Evolutionary conservation across 306 rosid species (phyloP).

Genomic region (Vicia villosa): DNA sequence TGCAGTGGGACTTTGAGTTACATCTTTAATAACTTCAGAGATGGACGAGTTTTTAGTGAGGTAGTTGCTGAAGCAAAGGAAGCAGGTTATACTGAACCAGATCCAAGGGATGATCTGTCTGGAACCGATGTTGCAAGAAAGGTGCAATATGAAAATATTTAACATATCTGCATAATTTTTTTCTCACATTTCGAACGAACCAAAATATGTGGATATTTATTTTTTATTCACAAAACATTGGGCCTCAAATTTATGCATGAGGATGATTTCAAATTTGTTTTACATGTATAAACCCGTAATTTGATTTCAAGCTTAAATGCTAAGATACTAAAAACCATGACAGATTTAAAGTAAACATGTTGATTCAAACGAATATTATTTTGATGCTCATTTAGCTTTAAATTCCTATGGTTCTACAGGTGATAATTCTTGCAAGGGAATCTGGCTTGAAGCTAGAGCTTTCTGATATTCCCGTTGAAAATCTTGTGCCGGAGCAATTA

Average conservation of each 20-base stretch:
- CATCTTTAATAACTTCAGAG: constrained; percentile 83
- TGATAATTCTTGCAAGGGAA: constrained; percentile 97
- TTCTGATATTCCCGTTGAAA: constrained; percentile 83
- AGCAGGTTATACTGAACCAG: constrained; percentile 98
- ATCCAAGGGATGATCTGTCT: constrained; percentile 94
- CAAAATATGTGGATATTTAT: constrained; percentile 13
- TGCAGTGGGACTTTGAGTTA: constrained; percentile 99
- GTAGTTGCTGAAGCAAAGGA: constrained; percentile 92
- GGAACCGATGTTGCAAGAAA: constrained; percentile 98
- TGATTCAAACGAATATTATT: no score
- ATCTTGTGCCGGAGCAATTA: constrained; percentile 90
- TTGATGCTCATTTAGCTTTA: constrained; percentile 8
- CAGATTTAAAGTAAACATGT: constrained; percentile 2
- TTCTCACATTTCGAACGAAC: constrained; percentile 14
- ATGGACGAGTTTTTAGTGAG: constrained; percentile 73
- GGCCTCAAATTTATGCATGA: neutral
- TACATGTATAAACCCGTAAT: no score
- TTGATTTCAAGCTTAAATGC: neutral
- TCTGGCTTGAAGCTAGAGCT: constrained; percentile 90
- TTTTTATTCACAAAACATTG: neutral
- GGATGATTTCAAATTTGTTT: neutral
- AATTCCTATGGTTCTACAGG: constrained; percentile 52
- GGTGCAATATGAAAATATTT: constrained; percentile 49
- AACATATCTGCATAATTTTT: constrained; percentile 24
- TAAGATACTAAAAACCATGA: neutral